Percentiles rank a stretch among this genome's conserved stretches.
Conservation (phyloP, 2,329 filamentous ascomycete genomes). For the Pestalotiopsis sp. region DNA sequence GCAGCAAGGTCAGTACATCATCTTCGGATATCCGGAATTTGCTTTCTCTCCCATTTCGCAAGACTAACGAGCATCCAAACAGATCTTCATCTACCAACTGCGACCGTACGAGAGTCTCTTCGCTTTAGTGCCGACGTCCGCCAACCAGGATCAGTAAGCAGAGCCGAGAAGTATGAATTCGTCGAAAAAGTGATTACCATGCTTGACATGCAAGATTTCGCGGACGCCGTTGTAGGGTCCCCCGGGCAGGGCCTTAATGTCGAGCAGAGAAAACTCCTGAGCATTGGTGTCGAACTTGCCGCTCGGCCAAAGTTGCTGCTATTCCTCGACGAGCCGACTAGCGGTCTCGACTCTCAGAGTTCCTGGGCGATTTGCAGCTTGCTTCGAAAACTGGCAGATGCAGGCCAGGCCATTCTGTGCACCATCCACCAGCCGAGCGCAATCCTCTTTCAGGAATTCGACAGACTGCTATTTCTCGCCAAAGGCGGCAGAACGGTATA, state of each 20-base stretch:
- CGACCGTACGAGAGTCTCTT: slow-evolving; percentile 68
- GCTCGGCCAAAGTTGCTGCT: slow-evolving; percentile 72
- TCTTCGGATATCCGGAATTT: neutral
- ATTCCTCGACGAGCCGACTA: slow-evolving; percentile 79
- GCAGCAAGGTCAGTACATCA: slow-evolving; percentile 47
- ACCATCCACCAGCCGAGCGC: slow-evolving; percentile 48
- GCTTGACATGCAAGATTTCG: slow-evolving; percentile 67
- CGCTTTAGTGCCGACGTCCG: slow-evolving; percentile 66
- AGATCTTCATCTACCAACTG: slow-evolving; percentile 66
- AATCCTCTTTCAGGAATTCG: slow-evolving; percentile 46
- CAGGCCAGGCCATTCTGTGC: slow-evolving; percentile 43
- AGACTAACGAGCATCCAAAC: neutral
- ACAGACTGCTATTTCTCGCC: slow-evolving; percentile 55
- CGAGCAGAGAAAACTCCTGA: slow-evolving; percentile 57
- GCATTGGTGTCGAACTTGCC: slow-evolving; percentile 74
- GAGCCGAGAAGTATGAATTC: slow-evolving; percentile 65
- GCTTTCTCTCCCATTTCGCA: neutral
- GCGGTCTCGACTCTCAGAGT: slow-evolving; percentile 74
- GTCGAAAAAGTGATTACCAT: slow-evolving; percentile 71
- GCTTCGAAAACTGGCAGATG: slow-evolving; percentile 61
- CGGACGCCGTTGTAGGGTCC: slow-evolving; percentile 70
- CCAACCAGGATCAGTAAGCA: slow-evolving; percentile 60
- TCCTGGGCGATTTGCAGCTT: slow-evolving; percentile 73
- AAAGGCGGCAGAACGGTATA: slow-evolving; percentile 61
- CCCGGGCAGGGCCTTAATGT: slow-evolving; percentile 62